phyloP scores from a whole-genome alignment of 805 yeast genomes.

The Dipodascopsis tothii region DNA sequence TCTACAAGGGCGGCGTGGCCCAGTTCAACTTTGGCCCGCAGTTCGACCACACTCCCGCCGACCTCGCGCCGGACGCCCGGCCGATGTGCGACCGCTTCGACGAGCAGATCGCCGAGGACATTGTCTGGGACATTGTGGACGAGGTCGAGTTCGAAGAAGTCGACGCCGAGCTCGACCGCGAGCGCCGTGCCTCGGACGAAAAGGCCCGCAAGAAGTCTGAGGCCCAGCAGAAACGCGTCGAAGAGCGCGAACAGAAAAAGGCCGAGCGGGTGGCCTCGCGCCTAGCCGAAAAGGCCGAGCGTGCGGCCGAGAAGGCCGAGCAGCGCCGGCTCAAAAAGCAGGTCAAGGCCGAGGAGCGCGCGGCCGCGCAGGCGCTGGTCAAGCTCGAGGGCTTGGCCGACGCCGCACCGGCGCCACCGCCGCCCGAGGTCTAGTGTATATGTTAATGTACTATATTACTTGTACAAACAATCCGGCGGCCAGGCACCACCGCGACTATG shows the following conservation, averaged over 20 bases:
- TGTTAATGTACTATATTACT: too few relatives aligned
- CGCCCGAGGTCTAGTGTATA: too few relatives aligned
- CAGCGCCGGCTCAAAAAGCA: not conserved
- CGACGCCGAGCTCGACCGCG: not conserved
- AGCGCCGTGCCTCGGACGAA: not conserved
- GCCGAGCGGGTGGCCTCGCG: not conserved
- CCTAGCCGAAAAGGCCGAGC: not conserved
- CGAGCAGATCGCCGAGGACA: slow-evolving; percentile 70
- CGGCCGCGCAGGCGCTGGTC: too few relatives aligned
- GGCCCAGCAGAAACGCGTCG: not conserved
- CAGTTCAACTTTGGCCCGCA: slow-evolving; percentile 62
- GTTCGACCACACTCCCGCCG: slow-evolving; percentile 41
- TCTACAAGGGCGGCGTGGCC: slow-evolving; percentile 71
- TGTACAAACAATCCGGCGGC: too few relatives aligned
- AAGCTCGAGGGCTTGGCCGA: too few relatives aligned
- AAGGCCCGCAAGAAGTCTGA: not conserved
- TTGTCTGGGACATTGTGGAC: slow-evolving; percentile 75
- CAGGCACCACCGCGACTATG: too few relatives aligned
- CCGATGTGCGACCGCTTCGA: slow-evolving; percentile 55
- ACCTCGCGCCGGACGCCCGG: slow-evolving; percentile 32
- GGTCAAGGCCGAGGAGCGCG: not conserved
- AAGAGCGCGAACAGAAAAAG: not conserved
- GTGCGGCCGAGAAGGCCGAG: not conserved
- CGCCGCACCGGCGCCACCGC: too few relatives aligned
- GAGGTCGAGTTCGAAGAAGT: slow-evolving; percentile 51